Evolutionary conservation across 805 yeast species (phyloP), one percentile per base, ranked within the genome.

Genomic region (Lipomyces spencermartinsiae): DNA sequence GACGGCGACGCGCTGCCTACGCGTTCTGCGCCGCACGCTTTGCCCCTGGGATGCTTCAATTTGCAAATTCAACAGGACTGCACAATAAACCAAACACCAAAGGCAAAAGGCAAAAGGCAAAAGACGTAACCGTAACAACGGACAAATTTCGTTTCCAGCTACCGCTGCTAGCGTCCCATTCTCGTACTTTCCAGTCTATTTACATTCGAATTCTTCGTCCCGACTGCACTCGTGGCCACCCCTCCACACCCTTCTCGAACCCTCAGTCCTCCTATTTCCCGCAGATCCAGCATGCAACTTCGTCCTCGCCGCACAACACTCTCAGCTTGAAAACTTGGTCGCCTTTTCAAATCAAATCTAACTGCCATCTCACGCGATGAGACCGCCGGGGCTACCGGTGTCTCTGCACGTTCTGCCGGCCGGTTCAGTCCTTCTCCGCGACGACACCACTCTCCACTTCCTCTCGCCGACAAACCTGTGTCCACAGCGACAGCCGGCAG

Each of bases 401-500:
- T 67, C 70, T 43, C 67, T 68, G 9, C 67, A 66, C 46, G 65
- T 68, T 34, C 69, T 68, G 39, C 67, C 62, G 16, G 43, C 66
- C 46, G 67, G 69, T 39, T 53, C 71, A 4, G 43, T 68, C 14
- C 69, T 68, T 1, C 66, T 68, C 10, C 70, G 71, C 37, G 71
- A 68, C 53, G 69, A 66, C 35, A 25, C 62, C 33, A 66, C 67
- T 29, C 53, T 68, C 37, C 70, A 68, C 37, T 68, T 68, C 62
- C 69, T 68, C 51, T 58, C 69, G 7, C 65, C 70, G 19, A 49
- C 62, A 6, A 61, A 69, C n/a, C 65, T 68, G 12, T 34, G 49
- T 4, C 69, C 71, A 16, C 67, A 53, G 7, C 67, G 71, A n/a
- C 61, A 68, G 29, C 71, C 71, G 25, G 71, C 71, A 14, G 63